Conservation (phyloP, 169 alveolate species). For the Plasmodium cynomolgi region DNA sequence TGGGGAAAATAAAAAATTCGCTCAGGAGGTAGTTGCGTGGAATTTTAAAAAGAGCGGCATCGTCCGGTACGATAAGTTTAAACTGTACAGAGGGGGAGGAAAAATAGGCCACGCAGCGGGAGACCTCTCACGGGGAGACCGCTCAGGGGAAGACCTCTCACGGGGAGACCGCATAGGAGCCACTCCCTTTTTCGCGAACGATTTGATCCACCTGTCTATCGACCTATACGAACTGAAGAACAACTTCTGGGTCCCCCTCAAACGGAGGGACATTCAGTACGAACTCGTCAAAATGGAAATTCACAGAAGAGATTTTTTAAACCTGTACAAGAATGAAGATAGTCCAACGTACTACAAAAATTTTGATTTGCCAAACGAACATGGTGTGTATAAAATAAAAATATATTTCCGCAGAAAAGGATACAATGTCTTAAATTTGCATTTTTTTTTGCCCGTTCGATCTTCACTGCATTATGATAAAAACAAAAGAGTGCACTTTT, state of each 20-base stretch:
- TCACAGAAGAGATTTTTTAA: slow-evolving; percentile 21
- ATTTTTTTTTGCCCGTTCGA: slow-evolving; percentile 52
- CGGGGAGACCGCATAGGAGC: background rate
- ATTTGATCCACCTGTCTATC: slow-evolving; percentile 25
- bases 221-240: slow-evolving; percentile 58
- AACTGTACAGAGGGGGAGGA: background rate
- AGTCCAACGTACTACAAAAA: slow-evolving; percentile 55
- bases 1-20: slow-evolving; percentile 22
- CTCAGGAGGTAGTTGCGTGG: slow-evolving; percentile 43
- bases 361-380: slow-evolving; percentile 31
- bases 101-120: background rate
- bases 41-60: slow-evolving; percentile 65
- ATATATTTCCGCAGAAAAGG: slow-evolving; percentile 64
- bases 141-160: background rate
- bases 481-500: slow-evolving; percentile 40
- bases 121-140: too few species aligned
- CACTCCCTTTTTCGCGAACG: slow-evolving; percentile 29
- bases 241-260: slow-evolving; percentile 59
- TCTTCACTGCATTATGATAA: slow-evolving; percentile 61
- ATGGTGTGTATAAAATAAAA: slow-evolving; percentile 70
- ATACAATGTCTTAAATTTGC: slow-evolving; percentile 59
- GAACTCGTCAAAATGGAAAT: slow-evolving; percentile 30
- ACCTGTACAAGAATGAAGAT: background rate
- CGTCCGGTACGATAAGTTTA: slow-evolving; percentile 68
- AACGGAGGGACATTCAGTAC: slow-evolving; percentile 47